Evolutionary conservation across 202 grass and related monocot genomes (phyloP).

Genomic region (Musa balbisiana): DNA sequence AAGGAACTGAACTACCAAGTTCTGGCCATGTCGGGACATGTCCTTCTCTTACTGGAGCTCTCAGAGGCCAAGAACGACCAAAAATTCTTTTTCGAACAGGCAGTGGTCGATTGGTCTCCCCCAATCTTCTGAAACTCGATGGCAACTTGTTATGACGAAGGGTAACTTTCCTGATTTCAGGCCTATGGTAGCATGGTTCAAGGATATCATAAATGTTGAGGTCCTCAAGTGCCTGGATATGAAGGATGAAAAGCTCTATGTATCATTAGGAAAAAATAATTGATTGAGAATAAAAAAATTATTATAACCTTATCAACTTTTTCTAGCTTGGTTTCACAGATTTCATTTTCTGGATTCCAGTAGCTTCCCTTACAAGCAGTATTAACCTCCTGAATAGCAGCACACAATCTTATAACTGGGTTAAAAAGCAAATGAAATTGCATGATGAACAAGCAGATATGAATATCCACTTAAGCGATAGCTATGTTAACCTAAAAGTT

Average conservation of each 20-base stretch:
- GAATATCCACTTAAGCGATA: neutral
- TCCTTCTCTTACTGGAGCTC: conserved; percentile 74
- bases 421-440: neutral
- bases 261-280: neutral
- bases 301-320: conserved; percentile 55
- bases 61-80: conserved; percentile 88
- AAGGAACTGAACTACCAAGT: conserved; percentile 65
- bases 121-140: conserved; percentile 73
- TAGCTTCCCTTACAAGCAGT: conserved; percentile 63
- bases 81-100: conserved; percentile 81
- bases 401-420: neutral
- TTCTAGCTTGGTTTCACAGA: conserved; percentile 30
- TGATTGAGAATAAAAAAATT: neutral
- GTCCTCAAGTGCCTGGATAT: conserved; percentile 32
- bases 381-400: conserved; percentile 43
- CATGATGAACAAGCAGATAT: neutral
- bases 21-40: conserved; percentile 83
- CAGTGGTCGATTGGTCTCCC: conserved; percentile 58
- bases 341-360: conserved; percentile 41
- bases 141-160: conserved; percentile 33
- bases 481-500: too few relatives aligned
- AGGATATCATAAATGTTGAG: conserved; percentile 94
- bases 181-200: conserved; percentile 85
- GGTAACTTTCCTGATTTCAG: conserved; percentile 24
- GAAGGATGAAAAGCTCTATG: neutral